Evolutionary conservation across 2,329 filamentous ascomycete genomes (phyloP).

Genomic region (Fusarium sarcochroum): DNA sequence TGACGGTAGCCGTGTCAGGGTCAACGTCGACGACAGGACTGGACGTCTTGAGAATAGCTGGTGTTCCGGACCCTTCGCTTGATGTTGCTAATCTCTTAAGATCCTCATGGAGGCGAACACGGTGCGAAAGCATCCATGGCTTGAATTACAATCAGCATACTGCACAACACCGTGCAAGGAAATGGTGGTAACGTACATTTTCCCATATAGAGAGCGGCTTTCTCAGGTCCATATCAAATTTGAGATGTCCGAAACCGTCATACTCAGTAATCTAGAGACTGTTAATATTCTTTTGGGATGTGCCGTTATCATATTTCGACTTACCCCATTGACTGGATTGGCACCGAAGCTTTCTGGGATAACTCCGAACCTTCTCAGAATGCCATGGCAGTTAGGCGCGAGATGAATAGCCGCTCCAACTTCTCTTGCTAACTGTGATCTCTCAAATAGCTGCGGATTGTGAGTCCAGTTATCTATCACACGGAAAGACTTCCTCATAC

Average conservation of each 20-base stretch:
- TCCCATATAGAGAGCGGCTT: conserved; percentile 60
- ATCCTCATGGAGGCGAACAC: conserved; percentile 64
- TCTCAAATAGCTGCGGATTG: conserved; percentile 64
- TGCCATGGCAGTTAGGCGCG: conserved; percentile 71
- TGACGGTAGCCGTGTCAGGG: conserved; percentile 56
- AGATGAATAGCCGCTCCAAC: conserved; percentile 74
- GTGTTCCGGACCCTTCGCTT: conserved; percentile 53
- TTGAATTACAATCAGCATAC: neutral
- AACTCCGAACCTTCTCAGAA: conserved; percentile 62
- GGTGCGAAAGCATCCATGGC: conserved; percentile 64
- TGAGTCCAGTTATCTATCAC: neutral
- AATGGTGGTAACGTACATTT: conserved; percentile 46
- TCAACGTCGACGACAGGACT: conserved; percentile 62
- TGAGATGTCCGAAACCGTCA: conserved; percentile 54
- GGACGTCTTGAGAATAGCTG: conserved; percentile 57
- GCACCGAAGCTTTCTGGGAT: conserved; percentile 56
- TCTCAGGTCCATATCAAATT: conserved; percentile 53
- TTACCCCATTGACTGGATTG: conserved; percentile 52
- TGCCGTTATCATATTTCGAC: accelerated
- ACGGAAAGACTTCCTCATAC: conserved; percentile 47
- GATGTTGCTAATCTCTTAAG: conserved; percentile 61
- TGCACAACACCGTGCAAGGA: accelerated
- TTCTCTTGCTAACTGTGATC: conserved; percentile 69
- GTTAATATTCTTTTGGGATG: neutral
- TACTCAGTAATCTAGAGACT: conserved; percentile 54